phyloP scores from a whole-genome alignment of 352 stramenopile genomes.

The Phytopythium boreale region DNA sequence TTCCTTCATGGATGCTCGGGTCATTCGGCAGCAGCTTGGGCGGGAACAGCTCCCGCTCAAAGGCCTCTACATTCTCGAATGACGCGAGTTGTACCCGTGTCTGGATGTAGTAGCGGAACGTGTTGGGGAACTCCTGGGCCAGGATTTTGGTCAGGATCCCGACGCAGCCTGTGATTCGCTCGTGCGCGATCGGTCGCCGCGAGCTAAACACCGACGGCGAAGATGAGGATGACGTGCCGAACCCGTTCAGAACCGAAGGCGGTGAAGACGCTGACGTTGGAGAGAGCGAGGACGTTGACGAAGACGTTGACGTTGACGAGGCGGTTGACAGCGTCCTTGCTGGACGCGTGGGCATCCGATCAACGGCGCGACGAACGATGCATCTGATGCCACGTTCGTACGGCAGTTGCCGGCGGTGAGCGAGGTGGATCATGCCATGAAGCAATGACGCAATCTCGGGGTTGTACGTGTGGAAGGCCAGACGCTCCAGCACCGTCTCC shows the following conservation, averaged over 20 bases:
- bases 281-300: constrained; percentile 34
- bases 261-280: constrained; percentile 24
- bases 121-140: constrained; percentile 71
- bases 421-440: constrained; percentile 65
- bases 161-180: constrained; percentile 56
- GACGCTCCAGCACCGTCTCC: constrained; percentile 42
- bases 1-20: constrained; percentile 44
- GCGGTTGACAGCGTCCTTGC: constrained; percentile 27
- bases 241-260: constrained; percentile 19
- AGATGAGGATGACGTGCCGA: constrained; percentile 20
- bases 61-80: constrained; percentile 68
- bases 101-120: constrained; percentile 73
- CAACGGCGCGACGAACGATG: constrained; percentile 47
- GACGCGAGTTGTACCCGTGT: constrained; percentile 63
- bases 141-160: constrained; percentile 68
- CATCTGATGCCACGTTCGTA: constrained; percentile 50
- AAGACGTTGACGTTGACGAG: constrained; percentile 41
- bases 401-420: constrained; percentile 36
- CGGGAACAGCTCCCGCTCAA: constrained; percentile 68
- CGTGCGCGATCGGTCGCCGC: constrained; percentile 37
- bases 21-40: constrained; percentile 47
- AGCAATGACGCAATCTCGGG: constrained; percentile 56
- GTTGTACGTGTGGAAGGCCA: constrained; percentile 59
- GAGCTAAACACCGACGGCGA: constrained; percentile 36
- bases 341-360: constrained; percentile 29